Evolutionary conservation across 352 stramenopile genomes (phyloP), one percentile per base, ranked within the genome.

Genomic region (Phytophthora ramorum): DNA sequence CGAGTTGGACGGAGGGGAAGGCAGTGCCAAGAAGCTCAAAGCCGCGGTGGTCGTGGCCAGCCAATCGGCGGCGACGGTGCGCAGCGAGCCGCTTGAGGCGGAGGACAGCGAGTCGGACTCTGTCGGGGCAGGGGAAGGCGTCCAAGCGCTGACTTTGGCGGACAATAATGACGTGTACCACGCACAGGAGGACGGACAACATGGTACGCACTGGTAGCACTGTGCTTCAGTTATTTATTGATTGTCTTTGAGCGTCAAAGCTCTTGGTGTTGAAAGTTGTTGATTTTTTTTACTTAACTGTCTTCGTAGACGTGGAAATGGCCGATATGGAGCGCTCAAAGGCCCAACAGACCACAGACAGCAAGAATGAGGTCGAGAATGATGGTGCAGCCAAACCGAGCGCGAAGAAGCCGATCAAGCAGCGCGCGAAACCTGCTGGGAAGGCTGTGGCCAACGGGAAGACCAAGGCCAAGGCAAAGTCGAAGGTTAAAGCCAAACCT

Each of bases 21-120:
- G 45, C 4, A 44, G 37, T 22, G 13, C 28, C n/a, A 78, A 73
- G 66, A 75, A 75, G 49, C n/a, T 46, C 17, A 75, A 70, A 53
- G 41, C 44, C 0, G 35, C 34, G 8, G 32, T 58, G 40, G 37
- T 46, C 12, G 41, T 32, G 14, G 35, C 34, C 7, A 63, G 28
- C 3, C 40, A 58, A 4, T 44, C 26, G 10, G 64, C 22, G 10
- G 22, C 22, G 3, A 34, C 41, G 5, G 45, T 66, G 32, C 65
- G 55, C 20, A 51, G 32, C 13, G 66, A 22, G 20, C 24, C 51
- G 40, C 46, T 72, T 7, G 49, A 72, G 17, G 7, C 24, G 12
- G 59, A 66, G 41, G 41, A 70, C 12, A 43, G 37, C 26, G 46
- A 16, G 46, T 37, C 24, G n/a, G 34, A 71, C 26, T 35, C 35